A percentile compares a stretch with the other conserved stretches of the same genome.
Evolutionary conservation across 2,329 filamentous ascomycete genomes (phyloP).

Genomic region (Epichloe glyceriae): DNA sequence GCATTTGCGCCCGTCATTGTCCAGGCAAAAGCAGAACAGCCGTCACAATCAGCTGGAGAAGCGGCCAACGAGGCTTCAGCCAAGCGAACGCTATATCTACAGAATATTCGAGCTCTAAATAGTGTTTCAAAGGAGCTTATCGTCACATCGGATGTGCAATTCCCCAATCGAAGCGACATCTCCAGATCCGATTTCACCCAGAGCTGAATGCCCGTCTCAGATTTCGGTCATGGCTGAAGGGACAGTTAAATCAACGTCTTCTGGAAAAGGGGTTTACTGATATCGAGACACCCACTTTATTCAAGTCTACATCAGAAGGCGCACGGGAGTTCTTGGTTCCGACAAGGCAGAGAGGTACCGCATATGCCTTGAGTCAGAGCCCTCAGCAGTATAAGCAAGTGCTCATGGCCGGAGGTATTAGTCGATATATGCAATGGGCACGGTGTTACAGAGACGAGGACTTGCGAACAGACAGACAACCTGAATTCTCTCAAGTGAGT

Average conservation of each 20-base stretch:
- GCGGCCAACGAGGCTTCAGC: conserved; percentile 12
- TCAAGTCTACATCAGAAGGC: conserved; percentile 95
- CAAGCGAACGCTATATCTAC: conserved; percentile 51
- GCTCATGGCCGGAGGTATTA: conserved; percentile 79
- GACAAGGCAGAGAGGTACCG: conserved; percentile 59
- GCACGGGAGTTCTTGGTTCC: conserved; percentile 91
- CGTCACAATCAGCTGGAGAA: conserved; percentile 10
- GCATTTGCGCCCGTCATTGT: conserved; percentile 41
- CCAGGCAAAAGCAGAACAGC: conserved; percentile 23
- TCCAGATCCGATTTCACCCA: conserved; percentile 69
- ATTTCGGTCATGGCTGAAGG: conserved; percentile 51
- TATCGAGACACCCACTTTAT: conserved; percentile 84
- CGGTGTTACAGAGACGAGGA: conserved; percentile 95
- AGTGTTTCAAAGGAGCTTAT: conserved; percentile 50
- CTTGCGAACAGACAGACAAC: conserved; percentile 79
- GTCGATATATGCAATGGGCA: conserved; percentile 82
- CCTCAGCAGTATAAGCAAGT: conserved; percentile 99
- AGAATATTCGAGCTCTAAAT: conserved; percentile 29
- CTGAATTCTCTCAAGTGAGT: conserved; percentile 80
- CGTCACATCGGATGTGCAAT: conserved; percentile 60
- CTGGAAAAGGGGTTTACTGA: conserved; percentile 52
- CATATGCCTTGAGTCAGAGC: conserved; percentile 89
- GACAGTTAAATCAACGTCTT: conserved; percentile 40
- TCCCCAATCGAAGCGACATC: conserved; percentile 61
- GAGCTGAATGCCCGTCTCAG: conserved; percentile 54